phyloP scores from a whole-genome alignment of 2,329 filamentous ascomycete species.

The Colletotrichum sidae region DNA sequence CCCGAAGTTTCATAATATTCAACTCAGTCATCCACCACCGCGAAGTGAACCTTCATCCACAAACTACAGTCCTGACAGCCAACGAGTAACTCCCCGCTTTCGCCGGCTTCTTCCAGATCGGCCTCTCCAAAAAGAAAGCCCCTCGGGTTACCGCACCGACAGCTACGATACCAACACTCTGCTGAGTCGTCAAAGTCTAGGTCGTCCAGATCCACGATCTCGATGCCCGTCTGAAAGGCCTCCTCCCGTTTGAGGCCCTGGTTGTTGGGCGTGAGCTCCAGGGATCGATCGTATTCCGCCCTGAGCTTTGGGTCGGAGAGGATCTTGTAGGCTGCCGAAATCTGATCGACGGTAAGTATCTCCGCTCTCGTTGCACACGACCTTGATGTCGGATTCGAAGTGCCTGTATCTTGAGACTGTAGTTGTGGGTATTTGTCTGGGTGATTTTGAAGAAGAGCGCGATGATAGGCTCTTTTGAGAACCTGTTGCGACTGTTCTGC shows the following conservation, averaged over 20 bases:
- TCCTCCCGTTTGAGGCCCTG: constrained; percentile 40
- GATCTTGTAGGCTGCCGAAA: constrained; percentile 68
- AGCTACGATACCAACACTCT: constrained; percentile 66
- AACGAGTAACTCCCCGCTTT: constrained; percentile 71
- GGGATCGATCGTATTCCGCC: constrained; percentile 64
- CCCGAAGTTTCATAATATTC: not conserved
- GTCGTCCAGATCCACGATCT: constrained; percentile 75
- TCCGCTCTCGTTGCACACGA: constrained; percentile 17
- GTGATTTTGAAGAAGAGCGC: constrained; percentile 73
- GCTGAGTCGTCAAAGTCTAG: constrained; percentile 61
- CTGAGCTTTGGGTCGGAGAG: constrained; percentile 64
- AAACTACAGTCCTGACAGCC: constrained; percentile 75
- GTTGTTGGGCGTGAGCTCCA: constrained; percentile 51
- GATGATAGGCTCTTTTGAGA: constrained; percentile 73
- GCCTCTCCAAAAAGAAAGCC: constrained; percentile 70
- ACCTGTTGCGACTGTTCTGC: constrained; percentile 55
- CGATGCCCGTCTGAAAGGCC: constrained; percentile 68
- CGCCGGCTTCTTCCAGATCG: constrained; percentile 69
- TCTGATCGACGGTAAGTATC: constrained; percentile 70
- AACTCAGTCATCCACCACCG: constrained; percentile 54
- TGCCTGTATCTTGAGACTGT: constrained; percentile 18
- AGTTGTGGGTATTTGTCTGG: constrained; percentile 64
- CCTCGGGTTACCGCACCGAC: constrained; percentile 72
- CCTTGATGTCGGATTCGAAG: constrained; percentile 26
- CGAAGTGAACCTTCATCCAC: constrained; percentile 74